Conservation (phyloP, 2,329 filamentous ascomycete species). For the Curvularia verruculosa region DNA sequence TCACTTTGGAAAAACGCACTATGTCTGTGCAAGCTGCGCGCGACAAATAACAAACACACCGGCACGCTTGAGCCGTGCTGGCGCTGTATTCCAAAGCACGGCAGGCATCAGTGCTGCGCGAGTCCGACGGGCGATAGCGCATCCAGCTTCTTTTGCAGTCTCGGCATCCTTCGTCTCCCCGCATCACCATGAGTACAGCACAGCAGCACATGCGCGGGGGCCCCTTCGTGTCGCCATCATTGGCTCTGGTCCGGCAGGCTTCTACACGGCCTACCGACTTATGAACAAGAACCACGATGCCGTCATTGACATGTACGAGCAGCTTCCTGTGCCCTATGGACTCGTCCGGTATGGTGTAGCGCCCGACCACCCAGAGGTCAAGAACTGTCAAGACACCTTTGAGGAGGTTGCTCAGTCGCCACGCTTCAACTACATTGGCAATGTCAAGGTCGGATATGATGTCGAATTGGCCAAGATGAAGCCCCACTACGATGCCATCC, state of each 20-base stretch:
- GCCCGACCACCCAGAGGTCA: slow-evolving; percentile 98
- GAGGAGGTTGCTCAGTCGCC: slow-evolving; percentile 82
- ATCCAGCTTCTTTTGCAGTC: slow-evolving; percentile 1
- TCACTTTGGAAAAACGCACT: slow-evolving; percentile 19
- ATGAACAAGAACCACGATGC: slow-evolving; percentile 75
- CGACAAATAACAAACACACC: slow-evolving; percentile 20
- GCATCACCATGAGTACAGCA: slow-evolving; percentile 36
- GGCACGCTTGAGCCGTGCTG: background rate
- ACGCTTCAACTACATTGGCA: slow-evolving; percentile 89
- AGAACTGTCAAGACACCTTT: slow-evolving; percentile 97
- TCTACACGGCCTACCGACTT: slow-evolving; percentile 88
- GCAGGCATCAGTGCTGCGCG: slow-evolving; percentile 14
- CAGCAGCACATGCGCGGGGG: slow-evolving; percentile 31
- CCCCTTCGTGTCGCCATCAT: slow-evolving; percentile 83
- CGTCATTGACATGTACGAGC: slow-evolving; percentile 93
- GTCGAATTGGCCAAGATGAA: slow-evolving; percentile 73
- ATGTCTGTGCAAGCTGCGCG: slow-evolving; percentile 40
- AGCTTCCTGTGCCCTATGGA: slow-evolving; percentile 88
- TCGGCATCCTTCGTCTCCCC: background rate
- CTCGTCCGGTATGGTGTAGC: slow-evolving; percentile 93
- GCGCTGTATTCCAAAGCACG: background rate
- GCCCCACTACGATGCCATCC: slow-evolving; percentile 86
- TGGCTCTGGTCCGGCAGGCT: slow-evolving; percentile 93
- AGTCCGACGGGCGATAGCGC: slow-evolving; percentile 14
- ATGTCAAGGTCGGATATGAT: slow-evolving; percentile 75